These are phyloP conservation scores for Serendipita sp. DNA, from an alignment of 768 basidiomycete genomes.

Conservation along the genomic window DNA sequence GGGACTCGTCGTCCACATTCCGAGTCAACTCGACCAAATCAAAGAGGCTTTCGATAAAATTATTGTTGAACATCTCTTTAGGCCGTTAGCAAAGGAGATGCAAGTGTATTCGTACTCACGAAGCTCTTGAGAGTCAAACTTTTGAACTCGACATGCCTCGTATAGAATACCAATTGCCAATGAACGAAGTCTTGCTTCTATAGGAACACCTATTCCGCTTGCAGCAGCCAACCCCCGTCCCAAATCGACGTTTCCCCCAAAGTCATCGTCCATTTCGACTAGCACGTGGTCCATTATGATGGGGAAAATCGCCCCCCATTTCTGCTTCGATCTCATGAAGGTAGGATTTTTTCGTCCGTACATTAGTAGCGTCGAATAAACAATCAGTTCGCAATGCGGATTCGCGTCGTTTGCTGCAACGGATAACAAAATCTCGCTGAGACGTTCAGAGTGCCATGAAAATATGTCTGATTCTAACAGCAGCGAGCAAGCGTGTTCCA, in stretches of 20 bases:
- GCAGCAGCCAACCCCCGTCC: conserved; percentile 30
- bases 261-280: conserved; percentile 64
- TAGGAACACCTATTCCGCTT: conserved; percentile 36
- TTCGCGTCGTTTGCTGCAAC: conserved; percentile 49
- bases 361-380: conserved; percentile 59
- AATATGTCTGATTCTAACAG: conserved; percentile 79
- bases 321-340: conserved; percentile 63
- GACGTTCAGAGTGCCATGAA: conserved; percentile 77
- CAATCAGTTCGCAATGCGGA: conserved; percentile 67
- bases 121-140: conserved; percentile 60
- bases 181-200: conserved; percentile 66
- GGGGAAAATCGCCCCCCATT: conserved; percentile 70
- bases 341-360: conserved; percentile 53
- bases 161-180: conserved; percentile 66
- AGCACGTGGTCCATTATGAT: conserved; percentile 71
- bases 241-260: conserved; percentile 39
- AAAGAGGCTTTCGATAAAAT: conserved; percentile 78
- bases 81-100: not conserved
- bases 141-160: conserved; percentile 86
- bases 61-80: conserved; percentile 61
- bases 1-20: conserved; percentile 72
- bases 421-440: conserved; percentile 57
- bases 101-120: conserved; percentile 29
- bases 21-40: conserved; percentile 88
- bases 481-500: conserved; percentile 65